phyloP scores from a whole-genome alignment of 108 stramenopile species.

The Skeletonema marinoi region DNA sequence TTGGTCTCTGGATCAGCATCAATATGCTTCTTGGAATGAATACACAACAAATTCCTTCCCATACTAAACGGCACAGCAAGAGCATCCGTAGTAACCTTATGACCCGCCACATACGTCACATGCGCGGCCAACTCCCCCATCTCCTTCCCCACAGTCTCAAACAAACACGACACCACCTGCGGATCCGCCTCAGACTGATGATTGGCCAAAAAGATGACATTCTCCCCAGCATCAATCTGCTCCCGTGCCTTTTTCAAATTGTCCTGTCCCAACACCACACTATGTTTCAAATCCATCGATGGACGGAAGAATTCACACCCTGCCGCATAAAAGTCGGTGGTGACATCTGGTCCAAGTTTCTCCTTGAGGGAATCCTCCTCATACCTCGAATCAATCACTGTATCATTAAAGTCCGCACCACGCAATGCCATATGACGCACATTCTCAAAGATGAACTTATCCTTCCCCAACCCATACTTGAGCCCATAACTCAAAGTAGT shows the following conservation, averaged over 20 bases:
- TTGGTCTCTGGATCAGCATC: constrained; percentile 92
- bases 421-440: constrained; percentile 73
- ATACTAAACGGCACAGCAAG: constrained; percentile 95
- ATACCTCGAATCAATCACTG: constrained; percentile 51
- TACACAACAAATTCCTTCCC: constrained; percentile 94
- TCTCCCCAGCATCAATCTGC: constrained; percentile 81
- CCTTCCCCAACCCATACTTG: constrained; percentile 68
- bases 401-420: constrained; percentile 44
- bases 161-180: constrained; percentile 77
- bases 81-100: constrained; percentile 94
- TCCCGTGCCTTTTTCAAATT: constrained; percentile 71
- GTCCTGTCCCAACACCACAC: constrained; percentile 77
- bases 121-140: constrained; percentile 65
- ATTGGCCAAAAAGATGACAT: constrained; percentile 94
- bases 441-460: constrained; percentile 67
- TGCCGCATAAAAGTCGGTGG: constrained; percentile 80
- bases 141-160: constrained; percentile 67
- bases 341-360: constrained; percentile 30
- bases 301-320: constrained; percentile 94
- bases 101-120: constrained; percentile 91
- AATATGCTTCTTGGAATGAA: constrained; percentile 97
- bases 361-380: constrained; percentile 14
- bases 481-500: constrained; percentile 64
- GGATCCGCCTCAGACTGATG: constrained; percentile 98
- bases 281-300: constrained; percentile 75